These are phyloP conservation scores for Musa acuminata DNA, from an alignment of 176 grass and related monocot genomes.

Conservation along the genomic window DNA sequence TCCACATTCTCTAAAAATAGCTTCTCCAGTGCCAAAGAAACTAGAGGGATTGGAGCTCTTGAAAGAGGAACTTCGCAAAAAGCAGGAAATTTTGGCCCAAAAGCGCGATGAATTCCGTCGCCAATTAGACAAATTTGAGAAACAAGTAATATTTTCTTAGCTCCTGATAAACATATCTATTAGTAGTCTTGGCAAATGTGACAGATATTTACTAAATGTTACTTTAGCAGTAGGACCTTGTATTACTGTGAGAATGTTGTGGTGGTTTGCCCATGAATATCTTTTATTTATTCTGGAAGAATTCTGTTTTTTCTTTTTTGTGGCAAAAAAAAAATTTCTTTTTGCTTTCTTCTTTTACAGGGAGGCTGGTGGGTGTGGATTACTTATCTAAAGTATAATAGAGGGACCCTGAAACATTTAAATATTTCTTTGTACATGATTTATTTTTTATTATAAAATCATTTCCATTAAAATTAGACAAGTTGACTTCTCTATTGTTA, in stretches of 20 bases:
- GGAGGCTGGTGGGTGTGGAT: too few relatives aligned
- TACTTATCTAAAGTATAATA: too few relatives aligned
- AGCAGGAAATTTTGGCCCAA: constrained; percentile 82
- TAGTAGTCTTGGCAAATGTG: background rate
- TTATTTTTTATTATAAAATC: too few relatives aligned
- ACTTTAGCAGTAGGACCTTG: background rate
- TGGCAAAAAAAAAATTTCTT: too few relatives aligned
- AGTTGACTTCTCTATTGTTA: background rate
- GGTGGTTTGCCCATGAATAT: background rate
- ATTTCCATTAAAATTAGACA: too few relatives aligned
- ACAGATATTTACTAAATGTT: background rate
- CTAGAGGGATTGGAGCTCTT: constrained; percentile 65
- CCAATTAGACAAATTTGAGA: constrained; percentile 69
- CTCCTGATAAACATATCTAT: background rate
- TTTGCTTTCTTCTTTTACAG: too few relatives aligned
- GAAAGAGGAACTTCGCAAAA: constrained; percentile 81
- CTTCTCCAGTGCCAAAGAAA: constrained; percentile 44
- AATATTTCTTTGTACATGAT: too few relatives aligned
- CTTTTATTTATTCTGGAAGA: too few relatives aligned
- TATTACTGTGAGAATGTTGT: background rate
- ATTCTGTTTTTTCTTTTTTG: too few relatives aligned
- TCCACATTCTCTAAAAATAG: constrained; percentile 38
- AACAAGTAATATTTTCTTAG: constrained; percentile 51
- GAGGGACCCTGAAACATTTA: too few relatives aligned
- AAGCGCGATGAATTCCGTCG: constrained; percentile 85